Evolutionary conservation across 495 filamentous ascomycete species (phyloP).

Genomic region (Hypoxylon fragiforme): DNA sequence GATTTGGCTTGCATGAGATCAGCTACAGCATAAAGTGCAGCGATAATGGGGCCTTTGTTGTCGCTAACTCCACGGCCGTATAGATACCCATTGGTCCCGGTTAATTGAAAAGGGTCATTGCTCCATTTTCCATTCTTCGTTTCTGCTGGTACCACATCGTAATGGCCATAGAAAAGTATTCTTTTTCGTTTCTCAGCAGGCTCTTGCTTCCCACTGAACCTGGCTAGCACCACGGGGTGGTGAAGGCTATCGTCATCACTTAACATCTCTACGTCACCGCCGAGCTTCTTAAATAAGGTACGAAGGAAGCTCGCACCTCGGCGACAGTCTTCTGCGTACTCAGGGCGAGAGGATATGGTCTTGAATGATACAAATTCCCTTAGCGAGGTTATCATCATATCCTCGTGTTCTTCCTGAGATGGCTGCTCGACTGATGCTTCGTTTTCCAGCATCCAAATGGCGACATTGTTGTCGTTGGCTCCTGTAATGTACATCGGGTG

Average conservation of each 20-base stretch:
- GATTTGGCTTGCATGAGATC: constrained; percentile 78
- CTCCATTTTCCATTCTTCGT: constrained; percentile 78
- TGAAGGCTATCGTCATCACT: constrained; percentile 66
- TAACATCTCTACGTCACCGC: constrained; percentile 84
- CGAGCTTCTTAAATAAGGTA: constrained; percentile 84
- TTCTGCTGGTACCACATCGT: constrained; percentile 96
- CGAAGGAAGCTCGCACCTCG: constrained; percentile 89
- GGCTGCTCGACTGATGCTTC: constrained; percentile 42
- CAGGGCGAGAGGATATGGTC: constrained; percentile 82
- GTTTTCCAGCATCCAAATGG: constrained; percentile 83
- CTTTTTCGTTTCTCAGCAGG: constrained; percentile 67
- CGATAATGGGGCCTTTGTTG: constrained; percentile 94
- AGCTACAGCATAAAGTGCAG: constrained; percentile 88
- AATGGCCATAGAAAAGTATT: constrained; percentile 96
- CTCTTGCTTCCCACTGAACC: constrained; percentile 71
- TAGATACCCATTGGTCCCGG: constrained; percentile 85
- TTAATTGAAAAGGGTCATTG: constrained; percentile 81
- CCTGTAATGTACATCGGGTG: constrained; percentile 85
- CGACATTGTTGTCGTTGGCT: constrained; percentile 87
- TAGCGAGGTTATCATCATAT: constrained; percentile 81
- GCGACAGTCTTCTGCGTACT: constrained; percentile 86
- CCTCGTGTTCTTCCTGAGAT: constrained; percentile 43
- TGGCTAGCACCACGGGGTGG: constrained; percentile 89
- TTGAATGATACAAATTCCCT: constrained; percentile 85
- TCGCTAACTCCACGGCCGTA: constrained; percentile 97